Base-by-base conservation (phyloP, 352 stramenopile species). In the Lagenidium sp. region DNA sequence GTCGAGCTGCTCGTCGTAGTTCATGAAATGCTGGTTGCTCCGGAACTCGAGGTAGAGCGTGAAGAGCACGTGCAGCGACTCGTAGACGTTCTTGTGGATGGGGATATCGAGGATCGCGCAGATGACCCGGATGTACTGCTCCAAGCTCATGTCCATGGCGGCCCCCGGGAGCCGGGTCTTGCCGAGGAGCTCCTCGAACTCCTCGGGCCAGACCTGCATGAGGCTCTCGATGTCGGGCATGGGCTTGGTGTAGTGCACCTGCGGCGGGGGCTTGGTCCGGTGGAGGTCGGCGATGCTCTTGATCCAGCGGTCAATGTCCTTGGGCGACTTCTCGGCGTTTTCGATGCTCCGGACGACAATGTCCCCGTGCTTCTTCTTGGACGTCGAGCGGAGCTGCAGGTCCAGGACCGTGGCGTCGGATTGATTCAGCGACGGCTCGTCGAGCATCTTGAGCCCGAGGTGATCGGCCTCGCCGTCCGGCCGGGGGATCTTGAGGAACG, bases 401-500 rank as follows among this genome's bases (percentile, higher is more conserved):
- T 98, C 94, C 12, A 98, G 67, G 6, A 98, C 90, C 4, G 94
- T 97, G 7, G 91, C 72, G 53, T 98, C 95, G 29, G 86, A 97
- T 53, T 98, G 94, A 18, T 57, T 76, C 6, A 96, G 58, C 19
- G 74, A 79, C 10, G 94, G 92, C 50, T 98, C 94, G 55, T 98
- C 91, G 12, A 98, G 68, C 50, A 96, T 84, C 54, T 93, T 96
- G 35, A 97, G 74, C 0, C 92, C 94, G 4, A 98, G 54, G 42
- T 93, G 64, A 58, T 98, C 92, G 0, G 60, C 29, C 36, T 96
- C 73, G 11, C 69, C 74, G 57, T 98, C 89, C 4, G 93, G 90
- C n/a, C 91, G 83, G 20, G 91, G 89, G 29, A 98, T 86, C 60
- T 98, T 98, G 34, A 98, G 60, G 60, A 98, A 98, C 7, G 92